phyloP scores from a whole-genome alignment of 192 early-diverging fungal species.

The Spinellus fusiger region DNA sequence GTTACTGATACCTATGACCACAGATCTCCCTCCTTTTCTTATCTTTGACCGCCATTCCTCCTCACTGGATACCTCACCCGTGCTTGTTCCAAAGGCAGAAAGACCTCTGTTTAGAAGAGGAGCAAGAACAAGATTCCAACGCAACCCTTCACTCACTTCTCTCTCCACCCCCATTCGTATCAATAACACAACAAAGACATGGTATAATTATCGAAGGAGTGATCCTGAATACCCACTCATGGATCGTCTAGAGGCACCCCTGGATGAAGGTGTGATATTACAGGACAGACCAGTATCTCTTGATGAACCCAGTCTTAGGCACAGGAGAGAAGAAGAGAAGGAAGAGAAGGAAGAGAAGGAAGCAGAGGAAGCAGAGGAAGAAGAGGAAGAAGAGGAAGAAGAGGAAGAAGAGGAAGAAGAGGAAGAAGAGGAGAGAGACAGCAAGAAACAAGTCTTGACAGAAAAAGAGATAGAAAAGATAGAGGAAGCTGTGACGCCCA shows the following conservation, averaged over 20 bases:
- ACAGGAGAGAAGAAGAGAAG: neutral
- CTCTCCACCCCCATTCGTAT: neutral
- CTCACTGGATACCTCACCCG: conserved; percentile 29
- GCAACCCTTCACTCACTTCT: conserved; percentile 35
- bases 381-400: too few relatives aligned
- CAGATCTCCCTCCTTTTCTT: conserved; percentile 7
- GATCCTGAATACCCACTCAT: conserved; percentile 1
- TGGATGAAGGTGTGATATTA: neutral
- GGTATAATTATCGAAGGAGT: neutral
- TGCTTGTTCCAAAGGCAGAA: conserved; percentile 35
- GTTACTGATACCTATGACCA: neutral
- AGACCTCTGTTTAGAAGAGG: conserved; percentile 37
- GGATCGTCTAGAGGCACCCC: conserved; percentile 3
- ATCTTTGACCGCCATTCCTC: conserved; percentile 41
- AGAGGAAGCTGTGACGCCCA: too few relatives aligned
- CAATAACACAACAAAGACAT: neutral
- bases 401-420: neutral
- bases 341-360: neutral
- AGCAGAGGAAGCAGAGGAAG: too few relatives aligned
- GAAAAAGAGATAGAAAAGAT: too few relatives aligned
- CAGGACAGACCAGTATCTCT: neutral
- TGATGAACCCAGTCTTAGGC: neutral
- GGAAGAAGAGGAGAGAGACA: neutral
- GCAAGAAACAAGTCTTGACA: neutral
- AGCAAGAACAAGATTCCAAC: conserved; percentile 47